Conservation (phyloP, 73 alveolate genomes). For the Paramecium primaurelia region DNA sequence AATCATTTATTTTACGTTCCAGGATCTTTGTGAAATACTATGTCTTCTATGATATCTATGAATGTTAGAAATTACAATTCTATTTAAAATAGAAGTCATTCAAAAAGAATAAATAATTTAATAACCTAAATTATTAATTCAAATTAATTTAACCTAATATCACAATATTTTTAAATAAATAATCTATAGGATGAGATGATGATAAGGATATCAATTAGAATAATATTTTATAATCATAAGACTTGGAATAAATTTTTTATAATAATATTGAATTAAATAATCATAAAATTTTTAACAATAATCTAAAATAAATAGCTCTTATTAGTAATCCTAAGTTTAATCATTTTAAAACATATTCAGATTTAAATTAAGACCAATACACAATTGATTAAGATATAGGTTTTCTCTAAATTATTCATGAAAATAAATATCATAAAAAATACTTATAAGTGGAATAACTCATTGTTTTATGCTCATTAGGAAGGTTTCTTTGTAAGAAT, state of each 20-base stretch:
- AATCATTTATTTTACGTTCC: neutral
- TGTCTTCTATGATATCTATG: neutral
- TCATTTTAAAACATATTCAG: neutral
- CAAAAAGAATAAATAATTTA: neutral
- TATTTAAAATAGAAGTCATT: neutral
- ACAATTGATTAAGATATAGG: neutral
- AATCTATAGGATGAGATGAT: neutral
- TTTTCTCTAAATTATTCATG: neutral
- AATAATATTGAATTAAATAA: neutral
- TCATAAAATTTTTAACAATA: neutral
- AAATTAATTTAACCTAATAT: neutral
- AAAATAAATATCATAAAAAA: neutral
- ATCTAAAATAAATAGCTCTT: neutral
- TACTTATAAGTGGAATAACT: neutral
- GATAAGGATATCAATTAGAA: neutral
- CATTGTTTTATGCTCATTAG: neutral
- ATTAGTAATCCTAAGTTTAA: neutral
- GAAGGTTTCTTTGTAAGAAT: neutral
- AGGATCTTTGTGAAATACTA: neutral
- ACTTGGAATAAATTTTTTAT: neutral
- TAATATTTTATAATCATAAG: neutral
- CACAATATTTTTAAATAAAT: neutral
- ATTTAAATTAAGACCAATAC: neutral
- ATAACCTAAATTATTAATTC: neutral
- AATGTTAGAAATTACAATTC: neutral